Evolutionary conservation across 2,329 filamentous ascomycete species (phyloP).

Genomic region (Colletotrichum sp.): DNA sequence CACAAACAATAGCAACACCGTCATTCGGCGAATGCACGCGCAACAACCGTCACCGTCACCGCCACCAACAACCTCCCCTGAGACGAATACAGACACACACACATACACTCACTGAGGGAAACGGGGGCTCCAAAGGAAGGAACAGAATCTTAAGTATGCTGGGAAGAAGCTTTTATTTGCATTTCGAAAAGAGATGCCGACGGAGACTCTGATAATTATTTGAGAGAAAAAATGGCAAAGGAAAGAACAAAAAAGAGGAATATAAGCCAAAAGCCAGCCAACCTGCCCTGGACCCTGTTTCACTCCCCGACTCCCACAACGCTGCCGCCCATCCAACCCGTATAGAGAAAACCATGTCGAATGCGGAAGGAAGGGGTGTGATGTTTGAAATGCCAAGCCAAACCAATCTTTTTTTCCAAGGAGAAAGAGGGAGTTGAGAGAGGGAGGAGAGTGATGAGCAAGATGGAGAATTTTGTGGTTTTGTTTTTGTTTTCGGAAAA

Average conservation of each 20-base stretch:
- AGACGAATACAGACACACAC: not conserved
- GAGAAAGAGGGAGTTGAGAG: not conserved
- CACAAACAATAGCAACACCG: not conserved
- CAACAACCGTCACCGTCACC: not conserved
- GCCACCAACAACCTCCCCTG: not conserved
- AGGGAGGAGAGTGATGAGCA: not conserved
- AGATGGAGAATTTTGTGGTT: not conserved
- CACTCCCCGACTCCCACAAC: slow-evolving; percentile 26
- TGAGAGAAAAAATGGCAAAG: not conserved
- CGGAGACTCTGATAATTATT: not conserved
- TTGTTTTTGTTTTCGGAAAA: not conserved
- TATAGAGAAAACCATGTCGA: slow-evolving; percentile 17
- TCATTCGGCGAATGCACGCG: not conserved
- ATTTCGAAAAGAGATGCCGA: not conserved
- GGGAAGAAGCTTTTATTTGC: not conserved
- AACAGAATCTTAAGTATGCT: not conserved
- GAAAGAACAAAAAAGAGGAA: not conserved
- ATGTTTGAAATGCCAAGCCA: slow-evolving; percentile 5
- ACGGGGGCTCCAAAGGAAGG: not conserved
- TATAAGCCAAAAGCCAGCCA: slow-evolving; percentile 8
- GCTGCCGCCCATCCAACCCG: slow-evolving; percentile 23
- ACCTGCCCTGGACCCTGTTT: slow-evolving; percentile 13
- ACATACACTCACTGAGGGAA: not conserved
- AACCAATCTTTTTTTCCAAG: not conserved
- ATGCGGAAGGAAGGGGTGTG: not conserved